Percentiles rank a stretch among this genome's conserved stretches.
phyloP scores from a whole-genome alignment of 208 protist species.

The Crithidia fasciculata region DNA sequence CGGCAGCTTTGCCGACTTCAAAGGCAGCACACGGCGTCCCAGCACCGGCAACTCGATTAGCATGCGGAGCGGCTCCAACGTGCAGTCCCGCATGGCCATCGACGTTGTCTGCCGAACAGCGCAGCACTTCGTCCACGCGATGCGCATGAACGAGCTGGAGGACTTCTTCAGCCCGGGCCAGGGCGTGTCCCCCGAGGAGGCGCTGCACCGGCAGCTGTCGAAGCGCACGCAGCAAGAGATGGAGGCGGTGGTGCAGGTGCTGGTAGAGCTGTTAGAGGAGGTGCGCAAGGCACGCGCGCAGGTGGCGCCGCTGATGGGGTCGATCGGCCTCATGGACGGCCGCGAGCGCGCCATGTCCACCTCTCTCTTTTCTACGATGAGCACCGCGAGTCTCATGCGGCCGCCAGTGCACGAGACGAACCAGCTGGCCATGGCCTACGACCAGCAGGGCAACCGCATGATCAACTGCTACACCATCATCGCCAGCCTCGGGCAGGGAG shows the following conservation, averaged over 20 bases:
- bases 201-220: conserved; percentile 23
- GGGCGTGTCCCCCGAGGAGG: conserved; percentile 21
- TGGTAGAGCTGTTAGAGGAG: conserved; percentile 60
- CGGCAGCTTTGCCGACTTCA: conserved; percentile 11
- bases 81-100: conserved; percentile 4
- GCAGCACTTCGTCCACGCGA: conserved; percentile 60
- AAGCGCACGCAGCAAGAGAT: conserved; percentile 36
- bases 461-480: conserved; percentile 80
- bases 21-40: background rate
- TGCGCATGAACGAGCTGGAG: conserved; percentile 52
- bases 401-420: conserved; percentile 70
- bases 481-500: conserved; percentile 60
- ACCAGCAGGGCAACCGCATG: conserved; percentile 64
- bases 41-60: conserved; percentile 13
- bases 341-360: conserved; percentile 22
- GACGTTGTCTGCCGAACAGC: conserved; percentile 38
- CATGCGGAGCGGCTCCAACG: background rate
- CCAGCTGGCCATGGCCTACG: conserved; percentile 47
- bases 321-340: conserved; percentile 7
- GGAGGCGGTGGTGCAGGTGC: conserved; percentile 35
- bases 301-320: conserved; percentile 17
- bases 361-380: conserved; percentile 48
- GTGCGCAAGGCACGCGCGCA: conserved; percentile 31
- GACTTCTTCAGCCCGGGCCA: conserved; percentile 28
- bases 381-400: conserved; percentile 55